Evolutionary conservation across 208 protist species (phyloP).

Genomic region (Histomonas meleagridis): DNA sequence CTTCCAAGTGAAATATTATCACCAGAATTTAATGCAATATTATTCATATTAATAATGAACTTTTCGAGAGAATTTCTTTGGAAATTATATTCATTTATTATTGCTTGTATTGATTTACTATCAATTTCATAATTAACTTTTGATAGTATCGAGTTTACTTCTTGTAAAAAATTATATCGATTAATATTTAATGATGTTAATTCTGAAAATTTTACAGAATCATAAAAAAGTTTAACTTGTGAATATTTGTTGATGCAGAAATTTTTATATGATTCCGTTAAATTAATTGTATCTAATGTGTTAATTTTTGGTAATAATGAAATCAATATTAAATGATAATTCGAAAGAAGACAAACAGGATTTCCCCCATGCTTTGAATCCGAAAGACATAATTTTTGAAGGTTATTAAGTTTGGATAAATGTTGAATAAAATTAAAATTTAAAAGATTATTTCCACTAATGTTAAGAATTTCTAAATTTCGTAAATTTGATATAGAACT

Average conservation of each 20-base stretch:
- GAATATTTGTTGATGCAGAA: not conserved
- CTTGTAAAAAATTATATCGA: too few species aligned
- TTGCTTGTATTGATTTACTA: too few species aligned
- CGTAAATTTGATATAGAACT: not conserved
- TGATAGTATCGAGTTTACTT: too few species aligned
- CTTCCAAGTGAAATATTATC: too few species aligned
- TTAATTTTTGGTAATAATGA: not conserved
- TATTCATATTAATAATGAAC: too few species aligned
- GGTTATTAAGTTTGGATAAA: not conserved
- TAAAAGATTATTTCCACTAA: not conserved
- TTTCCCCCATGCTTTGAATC: constrained; percentile 11
- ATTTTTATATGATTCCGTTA: not conserved
- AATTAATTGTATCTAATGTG: not conserved
- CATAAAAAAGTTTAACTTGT: constrained; percentile 9
- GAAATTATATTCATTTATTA: too few species aligned
- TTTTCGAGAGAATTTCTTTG: too few species aligned
- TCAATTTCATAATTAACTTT: too few species aligned
- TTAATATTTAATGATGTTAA: too few species aligned
- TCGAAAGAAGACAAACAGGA: constrained; percentile 5
- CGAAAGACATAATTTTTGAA: not conserved
- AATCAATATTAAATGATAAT: not conserved
- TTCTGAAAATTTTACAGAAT: not conserved
- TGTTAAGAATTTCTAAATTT: not conserved
- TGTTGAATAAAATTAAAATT: not conserved
- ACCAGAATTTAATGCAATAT: too few species aligned